A percentile compares a stretch with the other conserved stretches of the same genome.
Conservation (phyloP, 768 basidiomycete genomes). For the Leucocoprinus leucothites region DNA sequence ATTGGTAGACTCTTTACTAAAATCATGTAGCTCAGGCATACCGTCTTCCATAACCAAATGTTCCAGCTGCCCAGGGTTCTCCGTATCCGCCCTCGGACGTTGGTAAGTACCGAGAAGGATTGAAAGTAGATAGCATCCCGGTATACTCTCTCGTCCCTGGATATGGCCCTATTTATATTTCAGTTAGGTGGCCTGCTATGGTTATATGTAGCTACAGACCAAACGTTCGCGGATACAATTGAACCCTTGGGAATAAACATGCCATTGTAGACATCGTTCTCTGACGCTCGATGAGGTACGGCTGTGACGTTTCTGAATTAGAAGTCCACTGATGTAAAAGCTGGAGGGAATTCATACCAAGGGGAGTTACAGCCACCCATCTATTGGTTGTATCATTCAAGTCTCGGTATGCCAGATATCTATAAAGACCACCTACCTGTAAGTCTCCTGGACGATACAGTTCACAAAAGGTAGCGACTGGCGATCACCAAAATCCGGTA, state of each 20-base stretch:
- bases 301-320: not conserved
- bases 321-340: no score
- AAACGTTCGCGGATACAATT: no score
- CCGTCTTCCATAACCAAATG: conserved; percentile 6
- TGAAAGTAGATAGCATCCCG: conserved; percentile 47
- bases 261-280: no score
- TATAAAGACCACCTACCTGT: conserved; percentile 53
- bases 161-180: conserved; percentile 33
- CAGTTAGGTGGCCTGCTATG: no score
- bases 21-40: not conserved
- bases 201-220: no score
- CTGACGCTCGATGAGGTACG: no score
- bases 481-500: conserved; percentile 55
- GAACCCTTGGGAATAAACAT: no score
- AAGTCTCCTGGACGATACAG: conserved; percentile 50
- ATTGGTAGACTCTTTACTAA: not conserved
- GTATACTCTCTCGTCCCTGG: conserved; percentile 46
- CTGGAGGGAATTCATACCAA: not conserved
- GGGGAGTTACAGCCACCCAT: not conserved
- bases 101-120: conserved; percentile 49
- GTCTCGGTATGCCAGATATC: conserved; percentile 39
- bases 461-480: conserved; percentile 55
- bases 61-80: not conserved
- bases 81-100: not conserved
- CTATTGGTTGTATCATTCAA: not conserved